Base-by-base conservation (phyloP, 2,329 filamentous ascomycete species). In the Macrophomina phaseolina region DNA sequence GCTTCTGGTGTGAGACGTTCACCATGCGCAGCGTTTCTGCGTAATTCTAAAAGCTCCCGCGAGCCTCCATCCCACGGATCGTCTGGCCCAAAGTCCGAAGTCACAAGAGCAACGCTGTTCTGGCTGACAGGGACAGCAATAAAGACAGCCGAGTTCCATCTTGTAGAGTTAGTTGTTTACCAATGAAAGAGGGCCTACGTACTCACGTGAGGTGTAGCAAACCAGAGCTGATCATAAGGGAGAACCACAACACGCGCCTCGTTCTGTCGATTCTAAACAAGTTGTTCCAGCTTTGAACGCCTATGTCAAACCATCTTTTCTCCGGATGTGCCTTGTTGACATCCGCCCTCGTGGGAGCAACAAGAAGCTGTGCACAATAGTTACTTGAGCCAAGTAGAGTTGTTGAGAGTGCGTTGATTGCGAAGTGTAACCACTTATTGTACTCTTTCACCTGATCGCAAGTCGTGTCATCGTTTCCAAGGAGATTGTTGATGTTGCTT, bases 241-340 rank as follows among this genome's bases (percentile, higher is more conserved):
- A 7, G 1, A 14, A 18, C 42, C 53, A 66, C 3, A 3, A 48
- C 36, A 4, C 46, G 16, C 16, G n/a, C 30, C 23, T 34, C 38
- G n/a, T 12, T 40, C 30, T 30, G 77, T 72, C 5, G 55, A 60
- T 23, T 52, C 60, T 14, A 81, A 42, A 68, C 12, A 81, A 42
- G 68, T 82, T 84, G 2, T 80, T 73, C 2, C 78, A 32, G 40
- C 80, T 82, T 5, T 78, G 73, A 1, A 83, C 71, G 0, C 85
- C 83, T 55, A 85, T 81, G 38, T 82, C 80, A 1, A 85, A 72
- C 78, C 79, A 82, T 11, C 69, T 73, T 1, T 32, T 5, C 3
- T 18, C 40, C 7, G 3, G 9, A 18, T 66, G 64, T 3, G 32
- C 32, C 9, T 34, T 6, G 14, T 61, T 45, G 6, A 60, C 53